Evolutionary conservation across 2,329 filamentous ascomycete genomes (phyloP).

Genomic region (Monilinia aucupariae): DNA sequence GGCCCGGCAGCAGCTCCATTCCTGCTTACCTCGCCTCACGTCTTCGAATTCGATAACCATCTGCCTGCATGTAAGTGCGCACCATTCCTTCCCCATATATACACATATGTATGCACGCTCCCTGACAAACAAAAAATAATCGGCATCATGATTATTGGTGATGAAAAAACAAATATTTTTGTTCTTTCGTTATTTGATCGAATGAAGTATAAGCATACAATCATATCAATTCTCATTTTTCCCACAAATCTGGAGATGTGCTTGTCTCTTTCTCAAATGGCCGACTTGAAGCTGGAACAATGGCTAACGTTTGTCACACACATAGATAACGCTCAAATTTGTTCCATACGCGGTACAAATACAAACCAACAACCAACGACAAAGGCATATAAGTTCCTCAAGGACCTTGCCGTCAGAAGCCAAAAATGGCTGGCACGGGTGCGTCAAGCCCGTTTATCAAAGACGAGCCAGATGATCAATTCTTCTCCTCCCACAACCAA

Average conservation of each 20-base stretch:
- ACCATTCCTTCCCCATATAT: constrained; percentile 15
- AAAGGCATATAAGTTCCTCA: constrained; percentile 20
- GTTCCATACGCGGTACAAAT: constrained; percentile 13
- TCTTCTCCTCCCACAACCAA: constrained; percentile 39
- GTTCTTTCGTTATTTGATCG: background rate
- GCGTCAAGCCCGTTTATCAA: constrained; percentile 57
- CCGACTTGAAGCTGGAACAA: constrained; percentile 19
- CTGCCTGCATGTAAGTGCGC: constrained; percentile 25
- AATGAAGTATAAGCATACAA: background rate
- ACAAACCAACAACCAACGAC: constrained; percentile 23
- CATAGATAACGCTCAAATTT: constrained; percentile 21
- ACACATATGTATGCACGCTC: background rate
- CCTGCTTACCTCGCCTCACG: background rate
- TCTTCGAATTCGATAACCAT: constrained; percentile 18
- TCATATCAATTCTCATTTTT: background rate
- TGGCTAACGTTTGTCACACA: constrained; percentile 33
- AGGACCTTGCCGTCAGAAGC: constrained; percentile 21
- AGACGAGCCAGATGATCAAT: constrained; percentile 59
- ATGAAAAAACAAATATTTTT: background rate
- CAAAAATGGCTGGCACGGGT: constrained; percentile 35
- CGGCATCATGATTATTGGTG: too few species aligned
- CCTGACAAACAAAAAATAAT: background rate
- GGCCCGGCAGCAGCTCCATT: background rate
- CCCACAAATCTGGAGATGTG: background rate
- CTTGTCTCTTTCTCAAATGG: constrained; percentile 23